A percentile compares a stretch with the other conserved stretches of the same genome.
phyloP scores from a whole-genome alignment of 176 grass and related monocot species.

The Hordeum vulgare region DNA sequence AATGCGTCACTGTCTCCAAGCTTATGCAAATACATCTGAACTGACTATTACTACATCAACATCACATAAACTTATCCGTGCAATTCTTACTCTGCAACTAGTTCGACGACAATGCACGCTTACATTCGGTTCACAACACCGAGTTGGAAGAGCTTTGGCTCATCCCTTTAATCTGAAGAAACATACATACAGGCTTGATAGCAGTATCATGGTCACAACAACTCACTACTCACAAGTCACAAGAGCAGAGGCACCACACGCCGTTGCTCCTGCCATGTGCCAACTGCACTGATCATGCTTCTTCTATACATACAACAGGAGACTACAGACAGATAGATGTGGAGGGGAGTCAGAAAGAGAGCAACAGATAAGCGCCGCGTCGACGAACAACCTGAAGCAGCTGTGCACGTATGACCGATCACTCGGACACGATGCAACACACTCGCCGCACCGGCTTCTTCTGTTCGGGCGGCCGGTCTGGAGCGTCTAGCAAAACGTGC shows the following conservation, averaged over 20 bases:
- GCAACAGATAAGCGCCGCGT: neutral
- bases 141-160: constrained; percentile 17
- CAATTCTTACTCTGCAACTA: no score
- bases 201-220: neutral
- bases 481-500: neutral
- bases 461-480: neutral
- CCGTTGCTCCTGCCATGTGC: neutral
- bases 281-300: neutral
- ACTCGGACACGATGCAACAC: no score
- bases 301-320: constrained; percentile 40
- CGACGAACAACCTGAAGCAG: no score
- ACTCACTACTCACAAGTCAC: neutral
- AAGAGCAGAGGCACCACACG: neutral
- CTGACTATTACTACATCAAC: no score
- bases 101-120: neutral
- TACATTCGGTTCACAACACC: neutral
- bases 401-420: no score
- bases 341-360: neutral
- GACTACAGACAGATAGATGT: neutral
- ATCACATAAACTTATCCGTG: no score
- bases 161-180: constrained; percentile 13
- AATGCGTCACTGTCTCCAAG: no score
- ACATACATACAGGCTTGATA: constrained; percentile 7
- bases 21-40: no score
- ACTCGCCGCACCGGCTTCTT: neutral